These are phyloP conservation scores for Euptelea pleiosperma DNA, from an alignment of 164 flowering plant genomes.

Conservation along the genomic window DNA sequence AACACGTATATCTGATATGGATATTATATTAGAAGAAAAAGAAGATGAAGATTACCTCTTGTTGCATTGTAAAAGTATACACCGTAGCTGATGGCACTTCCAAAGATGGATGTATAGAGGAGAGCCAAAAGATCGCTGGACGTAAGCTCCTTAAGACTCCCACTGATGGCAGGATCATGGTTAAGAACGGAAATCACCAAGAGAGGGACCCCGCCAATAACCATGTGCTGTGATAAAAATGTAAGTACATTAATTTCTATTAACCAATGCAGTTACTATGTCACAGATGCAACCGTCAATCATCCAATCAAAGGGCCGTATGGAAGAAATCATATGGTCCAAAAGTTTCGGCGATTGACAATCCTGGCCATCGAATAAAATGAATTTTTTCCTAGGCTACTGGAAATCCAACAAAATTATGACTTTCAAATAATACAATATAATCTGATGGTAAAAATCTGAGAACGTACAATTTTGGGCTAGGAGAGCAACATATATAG, in stretches of 20 bases:
- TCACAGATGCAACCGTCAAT: neutral
- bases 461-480: neutral
- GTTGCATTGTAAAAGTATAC: slow-evolving; percentile 93
- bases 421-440: too few species aligned
- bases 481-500: neutral
- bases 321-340: neutral
- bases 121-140: slow-evolving; percentile 61
- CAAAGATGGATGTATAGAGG: slow-evolving; percentile 85
- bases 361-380: too few species aligned
- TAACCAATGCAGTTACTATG: neutral
- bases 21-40: neutral
- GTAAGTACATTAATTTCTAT: slow-evolving; percentile 2
- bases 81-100: slow-evolving; percentile 98
- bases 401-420: too few species aligned
- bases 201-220: slow-evolving; percentile 90
- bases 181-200: slow-evolving; percentile 53
- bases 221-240: slow-evolving; percentile 75
- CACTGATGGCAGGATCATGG: slow-evolving; percentile 67
- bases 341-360: too few species aligned
- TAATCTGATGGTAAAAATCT: too few species aligned
- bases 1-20: neutral
- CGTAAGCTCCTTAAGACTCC: slow-evolving; percentile 53
- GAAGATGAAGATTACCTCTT: slow-evolving; percentile 53
- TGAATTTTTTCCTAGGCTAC: too few species aligned
- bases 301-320: neutral